A percentile compares a stretch with the other conserved stretches of the same genome.
Conservation (phyloP, 345 rosid species). For the Turritis glabra region DNA sequence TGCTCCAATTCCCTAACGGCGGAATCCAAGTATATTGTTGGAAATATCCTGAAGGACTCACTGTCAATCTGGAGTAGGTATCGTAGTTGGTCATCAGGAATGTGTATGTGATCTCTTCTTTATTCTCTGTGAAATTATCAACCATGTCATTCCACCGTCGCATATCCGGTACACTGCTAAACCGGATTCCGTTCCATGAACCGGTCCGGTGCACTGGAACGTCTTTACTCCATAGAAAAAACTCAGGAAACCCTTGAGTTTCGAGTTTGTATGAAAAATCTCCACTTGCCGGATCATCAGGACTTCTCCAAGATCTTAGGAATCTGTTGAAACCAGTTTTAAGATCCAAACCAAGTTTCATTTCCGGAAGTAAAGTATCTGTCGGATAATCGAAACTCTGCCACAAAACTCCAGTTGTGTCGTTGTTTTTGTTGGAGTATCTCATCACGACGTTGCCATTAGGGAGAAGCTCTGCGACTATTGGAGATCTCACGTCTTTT, state of each 20-base stretch:
- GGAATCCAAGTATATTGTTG: slow-evolving; percentile 52
- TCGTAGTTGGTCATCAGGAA: slow-evolving; percentile 32
- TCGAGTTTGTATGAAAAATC: slow-evolving; percentile 52
- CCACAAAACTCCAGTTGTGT: slow-evolving; percentile 44
- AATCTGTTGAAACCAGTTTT: slow-evolving; percentile 41
- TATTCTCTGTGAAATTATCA: slow-evolving; percentile 37
- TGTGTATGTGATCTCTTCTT: slow-evolving; percentile 47
- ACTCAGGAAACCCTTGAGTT: slow-evolving; percentile 57
- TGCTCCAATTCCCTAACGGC: slow-evolving; percentile 43
- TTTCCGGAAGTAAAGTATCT: slow-evolving; percentile 62
- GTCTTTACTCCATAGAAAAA: slow-evolving; percentile 39
- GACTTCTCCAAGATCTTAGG: slow-evolving; percentile 59
- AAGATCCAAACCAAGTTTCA: slow-evolving; percentile 77
- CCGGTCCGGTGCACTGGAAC: slow-evolving; percentile 44
- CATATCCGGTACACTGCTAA: slow-evolving; percentile 74
- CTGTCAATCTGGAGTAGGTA: slow-evolving; percentile 49
- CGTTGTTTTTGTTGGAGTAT: slow-evolving; percentile 31
- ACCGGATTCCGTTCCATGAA: slow-evolving; percentile 62
- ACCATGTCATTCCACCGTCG: slow-evolving; percentile 36
- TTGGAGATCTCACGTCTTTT: slow-evolving; percentile 32
- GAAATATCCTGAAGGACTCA: slow-evolving; percentile 43
- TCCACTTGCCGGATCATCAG: slow-evolving; percentile 59
- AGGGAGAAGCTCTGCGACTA: slow-evolving; percentile 49
- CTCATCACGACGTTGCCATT: slow-evolving; percentile 64
- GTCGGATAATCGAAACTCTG: slow-evolving; percentile 75